These are phyloP conservation scores for Cryphonectria nitschkei DNA, from an alignment of 2,329 filamentous ascomycete species.

Conservation along the genomic window DNA sequence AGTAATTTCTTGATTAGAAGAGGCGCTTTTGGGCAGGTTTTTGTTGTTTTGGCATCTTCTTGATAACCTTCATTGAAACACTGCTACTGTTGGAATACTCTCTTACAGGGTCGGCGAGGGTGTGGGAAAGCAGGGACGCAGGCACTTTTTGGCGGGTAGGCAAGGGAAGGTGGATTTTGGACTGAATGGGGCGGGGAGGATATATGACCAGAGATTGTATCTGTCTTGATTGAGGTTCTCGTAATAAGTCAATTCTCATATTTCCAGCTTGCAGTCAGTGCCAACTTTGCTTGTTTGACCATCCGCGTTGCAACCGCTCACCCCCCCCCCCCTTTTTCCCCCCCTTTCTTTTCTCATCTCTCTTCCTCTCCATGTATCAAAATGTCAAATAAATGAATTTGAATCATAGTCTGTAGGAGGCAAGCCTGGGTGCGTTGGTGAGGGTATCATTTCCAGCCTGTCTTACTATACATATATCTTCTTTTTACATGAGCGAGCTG, in stretches of 20 bases:
- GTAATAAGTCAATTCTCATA: not conserved
- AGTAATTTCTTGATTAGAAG: not conserved
- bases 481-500: conserved; percentile 53
- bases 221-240: not conserved
- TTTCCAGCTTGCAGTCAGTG: not conserved
- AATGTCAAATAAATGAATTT: too few species aligned
- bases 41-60: not conserved
- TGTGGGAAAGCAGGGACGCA: not conserved
- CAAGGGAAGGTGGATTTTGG: not conserved
- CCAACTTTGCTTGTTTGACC: not conserved
- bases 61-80: not conserved
- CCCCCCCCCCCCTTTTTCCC: too few species aligned
- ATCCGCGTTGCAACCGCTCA: not conserved
- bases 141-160: not conserved
- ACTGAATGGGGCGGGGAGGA: not conserved
- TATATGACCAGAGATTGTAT: not conserved
- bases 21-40: not conserved
- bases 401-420: not conserved
- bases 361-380: not conserved
- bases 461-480: conserved; percentile 22
- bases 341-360: not conserved
- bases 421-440: not conserved
- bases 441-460: conserved; percentile 2
- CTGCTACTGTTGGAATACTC: not conserved
- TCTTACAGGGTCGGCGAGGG: not conserved